Base-by-base conservation (phyloP, 139 green algal species). In the Chlorella sorokiniana region DNA sequence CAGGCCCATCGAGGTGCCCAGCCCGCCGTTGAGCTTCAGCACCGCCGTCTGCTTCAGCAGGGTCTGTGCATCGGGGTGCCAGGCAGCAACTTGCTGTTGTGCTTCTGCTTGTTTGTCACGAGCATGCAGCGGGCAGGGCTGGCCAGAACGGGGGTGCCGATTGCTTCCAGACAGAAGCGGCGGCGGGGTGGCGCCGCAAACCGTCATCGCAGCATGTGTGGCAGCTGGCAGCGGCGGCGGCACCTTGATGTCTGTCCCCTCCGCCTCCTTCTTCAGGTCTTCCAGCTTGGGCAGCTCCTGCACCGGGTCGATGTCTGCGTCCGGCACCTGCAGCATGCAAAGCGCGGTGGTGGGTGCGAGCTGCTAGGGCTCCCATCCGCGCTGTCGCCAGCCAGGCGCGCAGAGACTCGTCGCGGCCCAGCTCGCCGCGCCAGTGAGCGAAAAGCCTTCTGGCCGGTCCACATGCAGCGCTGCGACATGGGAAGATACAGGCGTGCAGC, bases 1-100 rank as follows among this genome's bases (percentile, higher is more conserved):
- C 72, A 98, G 87, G 4, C 95, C 95, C 95, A 98, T 98, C 78
- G 81, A 92, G 25, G 95, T 98, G 69, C 95, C 95, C 71, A 98
- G 85, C 0, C 95, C 95, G 38, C 95, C 95, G 37, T 98, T 98
- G 0, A 98, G 91, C 91, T 98, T 98, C 27, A 98, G 87, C 74
- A 98, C 94, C 0, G 94, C 95, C 10, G 94, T 97, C 63, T 92
- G 71, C 23, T 81, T 79, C 71, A 98, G 87, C 68, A 98, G 79
- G n/a, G 64, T 59, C 88, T 91, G 82, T 0, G 35, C 41, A 61
- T 2, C 11, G 40, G 18, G 14, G 42, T 1, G 6, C 2, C 16
- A 1, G 22, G 31, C 35, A 38, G 69, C 29, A 76, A 42, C 11
- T 38, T 29, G 31, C n/a, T n/a, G n/a, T n/a, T n/a, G n/a, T n/a